Conservation (phyloP, 75 land plant genomes). For the Pseudotsuga menziesii region DNA sequence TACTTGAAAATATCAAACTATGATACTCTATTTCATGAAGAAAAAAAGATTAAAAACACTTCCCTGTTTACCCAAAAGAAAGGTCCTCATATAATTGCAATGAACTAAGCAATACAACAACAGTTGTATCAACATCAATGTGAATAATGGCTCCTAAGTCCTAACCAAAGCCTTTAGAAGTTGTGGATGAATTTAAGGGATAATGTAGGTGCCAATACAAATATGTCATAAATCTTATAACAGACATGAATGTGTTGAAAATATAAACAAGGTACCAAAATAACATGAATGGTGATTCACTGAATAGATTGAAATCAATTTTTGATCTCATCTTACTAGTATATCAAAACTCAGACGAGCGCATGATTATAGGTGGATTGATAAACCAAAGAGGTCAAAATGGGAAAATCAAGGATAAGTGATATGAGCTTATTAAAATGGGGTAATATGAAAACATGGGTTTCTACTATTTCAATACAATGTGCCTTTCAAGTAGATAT, state of each 20-base stretch:
- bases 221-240: not conserved
- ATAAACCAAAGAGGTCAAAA: no score
- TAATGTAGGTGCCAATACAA: not conserved
- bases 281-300: not conserved
- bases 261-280: not conserved
- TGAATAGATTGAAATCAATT: no score
- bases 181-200: not conserved
- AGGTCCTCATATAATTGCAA: not conserved
- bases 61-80: not conserved
- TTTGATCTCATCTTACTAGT: no score
- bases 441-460: no score
- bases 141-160: not conserved
- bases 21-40: not conserved
- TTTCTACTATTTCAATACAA: no score
- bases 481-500: no score
- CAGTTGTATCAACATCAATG: not conserved
- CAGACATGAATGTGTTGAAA: not conserved
- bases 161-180: not conserved
- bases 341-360: no score
- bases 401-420: no score
- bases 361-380: no score
- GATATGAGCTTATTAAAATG: no score
- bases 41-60: not conserved
- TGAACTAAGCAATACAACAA: not conserved
- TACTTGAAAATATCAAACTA: no score